Base-by-base conservation (phyloP, 352 stramenopile species). In the Globisporangium perplexum region DNA sequence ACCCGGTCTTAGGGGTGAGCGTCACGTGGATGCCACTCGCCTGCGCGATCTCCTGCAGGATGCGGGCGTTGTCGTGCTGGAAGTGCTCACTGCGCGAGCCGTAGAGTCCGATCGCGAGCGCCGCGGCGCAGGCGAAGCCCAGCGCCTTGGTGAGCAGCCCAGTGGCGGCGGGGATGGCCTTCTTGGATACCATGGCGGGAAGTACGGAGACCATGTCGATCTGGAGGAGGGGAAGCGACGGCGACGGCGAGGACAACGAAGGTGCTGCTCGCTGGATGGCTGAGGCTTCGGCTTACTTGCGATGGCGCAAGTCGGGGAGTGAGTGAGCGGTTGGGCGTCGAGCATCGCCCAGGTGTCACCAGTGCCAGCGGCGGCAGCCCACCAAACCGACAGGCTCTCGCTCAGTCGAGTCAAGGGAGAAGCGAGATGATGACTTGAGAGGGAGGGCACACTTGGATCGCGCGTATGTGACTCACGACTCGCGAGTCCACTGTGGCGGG, bases 1-100 rank as follows among this genome's bases (percentile, higher is more conserved):
- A 65, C 1, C 39, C 49, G 14, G 38, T 44, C 22, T 55, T 49
- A 23, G 59, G 55, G 3, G 48, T 48, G 35, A 72, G 47, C 22
- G 51, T 69, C 26, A 69, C 56, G n/a, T 72, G 50, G 26, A 72
- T 66, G 23, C 60, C 65, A 35, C 60, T 62, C 46, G 60, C 58
- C 15, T 33, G 62, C 26, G 65, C 53, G 48, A 72, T 45, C 52
- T 70, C 55, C 10, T 47, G 15, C 35, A 72, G 52, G 10, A 72
- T 38, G 39, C 65, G 65, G 22, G 44, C 50, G 24, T 47, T 56
- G 41, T 61, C 51, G 54, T 64, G 54, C 46, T 67, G 56, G 50
- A 62, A 67, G 26, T 54, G 42, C 22, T 57, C 46, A 44, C 43
- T 49, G 36, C 64, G 59, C 24, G 55, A 30, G 38, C 63, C 50